Conservation (phyloP, 805 yeast species). For the Kluyveromyces lactis region DNA sequence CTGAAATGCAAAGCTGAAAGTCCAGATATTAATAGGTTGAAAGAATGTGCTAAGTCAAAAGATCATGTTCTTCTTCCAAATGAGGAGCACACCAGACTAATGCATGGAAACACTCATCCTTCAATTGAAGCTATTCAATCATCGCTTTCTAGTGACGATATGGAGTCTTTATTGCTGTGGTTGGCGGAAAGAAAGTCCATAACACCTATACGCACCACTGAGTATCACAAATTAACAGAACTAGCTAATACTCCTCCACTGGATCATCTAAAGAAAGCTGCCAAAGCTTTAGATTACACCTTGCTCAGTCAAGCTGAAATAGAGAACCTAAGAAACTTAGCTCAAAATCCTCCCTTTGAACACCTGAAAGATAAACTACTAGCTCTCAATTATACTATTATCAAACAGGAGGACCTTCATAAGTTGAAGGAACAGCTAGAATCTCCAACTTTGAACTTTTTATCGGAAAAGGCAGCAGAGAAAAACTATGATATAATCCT, state of each 20-base stretch:
- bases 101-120: constrained; percentile 9
- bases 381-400: constrained; percentile 12
- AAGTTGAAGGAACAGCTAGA: not conserved
- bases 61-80: constrained; percentile 10
- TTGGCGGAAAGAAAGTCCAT: not conserved
- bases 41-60: constrained; percentile 8
- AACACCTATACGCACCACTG: constrained; percentile 4
- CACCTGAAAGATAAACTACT: constrained; percentile 9
- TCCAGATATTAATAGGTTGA: constrained; percentile 12
- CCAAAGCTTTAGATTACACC: constrained; percentile 1
- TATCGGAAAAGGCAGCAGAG: constrained; percentile 20
- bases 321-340: constrained; percentile 3
- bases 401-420: constrained; percentile 10
- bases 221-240: constrained; percentile 5
- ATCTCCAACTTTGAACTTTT: constrained; percentile 18
- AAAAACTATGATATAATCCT: constrained; percentile 19
- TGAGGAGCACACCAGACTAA: constrained; percentile 8
- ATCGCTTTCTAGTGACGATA: not conserved
- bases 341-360: constrained; percentile 12
- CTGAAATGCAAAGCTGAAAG: constrained; percentile 3
- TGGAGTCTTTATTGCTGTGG: not conserved
- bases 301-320: constrained; percentile 15
- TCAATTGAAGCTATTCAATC: not conserved
- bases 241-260: constrained; percentile 9
- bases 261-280: constrained; percentile 13